Percentiles rank a stretch among this genome's conserved stretches.
These are phyloP conservation scores for Boletus coccyginus DNA, from an alignment of 768 basidiomycete species.

Conservation along the genomic window DNA sequence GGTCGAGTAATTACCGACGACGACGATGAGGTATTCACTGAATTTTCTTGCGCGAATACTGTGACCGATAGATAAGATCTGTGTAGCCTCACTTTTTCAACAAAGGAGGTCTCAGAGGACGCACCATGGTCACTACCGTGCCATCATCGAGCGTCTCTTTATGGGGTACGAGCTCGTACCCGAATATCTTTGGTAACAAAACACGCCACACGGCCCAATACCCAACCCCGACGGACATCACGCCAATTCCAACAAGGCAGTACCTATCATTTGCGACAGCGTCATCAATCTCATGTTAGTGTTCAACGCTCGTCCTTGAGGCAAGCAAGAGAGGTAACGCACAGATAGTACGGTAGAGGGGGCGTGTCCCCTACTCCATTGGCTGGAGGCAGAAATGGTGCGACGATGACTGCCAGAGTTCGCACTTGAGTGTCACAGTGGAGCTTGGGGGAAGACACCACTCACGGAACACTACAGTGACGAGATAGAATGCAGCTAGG, in stretches of 20 bases:
- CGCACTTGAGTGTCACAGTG: slow-evolving; percentile 10
- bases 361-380: slow-evolving; percentile 58
- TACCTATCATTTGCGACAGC: slow-evolving; percentile 34
- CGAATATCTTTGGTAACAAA: slow-evolving; percentile 46
- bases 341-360: slow-evolving; percentile 58
- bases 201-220: slow-evolving; percentile 59
- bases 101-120: slow-evolving; percentile 9
- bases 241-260: slow-evolving; percentile 50
- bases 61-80: background rate
- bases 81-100: too few relatives aligned
- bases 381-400: slow-evolving; percentile 53
- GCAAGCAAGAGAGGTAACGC: background rate
- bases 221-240: slow-evolving; percentile 44
- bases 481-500: slow-evolving; percentile 53
- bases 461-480: slow-evolving; percentile 49
- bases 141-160: slow-evolving; percentile 52
- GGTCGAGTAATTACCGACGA: too few relatives aligned
- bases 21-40: background rate
- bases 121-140: slow-evolving; percentile 51
- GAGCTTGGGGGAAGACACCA: background rate
- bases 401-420: slow-evolving; percentile 42
- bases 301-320: slow-evolving; percentile 34
- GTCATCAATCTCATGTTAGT: slow-evolving; percentile 16
- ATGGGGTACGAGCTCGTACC: slow-evolving; percentile 45
- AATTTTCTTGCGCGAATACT: slow-evolving; percentile 15